Evolutionary conservation across 2,329 filamentous ascomycete species (phyloP).

Genomic region (Canariomyces notabilis): DNA sequence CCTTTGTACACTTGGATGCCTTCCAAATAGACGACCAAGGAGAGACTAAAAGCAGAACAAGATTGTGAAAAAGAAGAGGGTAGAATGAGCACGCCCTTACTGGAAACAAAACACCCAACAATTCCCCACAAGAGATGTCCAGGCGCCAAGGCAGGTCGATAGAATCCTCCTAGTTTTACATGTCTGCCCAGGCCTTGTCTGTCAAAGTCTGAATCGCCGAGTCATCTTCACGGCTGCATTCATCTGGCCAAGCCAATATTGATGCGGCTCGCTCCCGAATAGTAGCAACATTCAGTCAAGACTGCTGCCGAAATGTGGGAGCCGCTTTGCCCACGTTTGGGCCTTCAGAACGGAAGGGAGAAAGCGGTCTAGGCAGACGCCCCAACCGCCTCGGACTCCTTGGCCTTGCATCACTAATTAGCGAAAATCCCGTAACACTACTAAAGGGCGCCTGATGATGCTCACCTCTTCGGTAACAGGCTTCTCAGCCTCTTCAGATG

Average conservation of each 20-base stretch:
- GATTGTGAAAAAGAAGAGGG: conserved; percentile 12
- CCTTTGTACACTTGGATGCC: not conserved
- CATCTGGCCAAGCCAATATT: not conserved
- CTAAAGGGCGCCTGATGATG: too few relatives aligned
- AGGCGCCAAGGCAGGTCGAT: conserved; percentile 5
- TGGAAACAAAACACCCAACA: conserved; percentile 14
- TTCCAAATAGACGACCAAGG: not conserved
- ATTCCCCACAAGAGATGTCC: conserved; percentile 7
- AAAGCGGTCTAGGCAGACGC: conserved; percentile 29
- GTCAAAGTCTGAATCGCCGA: too few relatives aligned
- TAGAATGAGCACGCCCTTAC: conserved; percentile 18
- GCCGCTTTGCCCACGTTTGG: not conserved
- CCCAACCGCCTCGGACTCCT: conserved; percentile 34
- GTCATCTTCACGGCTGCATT: too few relatives aligned
- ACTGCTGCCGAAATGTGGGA: not conserved
- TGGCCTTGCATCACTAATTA: conserved; percentile 16
- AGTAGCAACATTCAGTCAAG: not conserved
- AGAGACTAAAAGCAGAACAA: conserved; percentile 10
- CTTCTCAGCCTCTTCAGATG: conserved; percentile 27
- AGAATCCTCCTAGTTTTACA: conserved; percentile 1
- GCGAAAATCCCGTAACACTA: not conserved
- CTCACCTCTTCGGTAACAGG: conserved; percentile 34
- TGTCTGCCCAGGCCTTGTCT: not conserved
- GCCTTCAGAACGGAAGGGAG: not conserved
- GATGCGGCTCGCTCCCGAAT: not conserved